A percentile compares a stretch with the other conserved stretches of the same genome.
Conservation (phyloP, 1,284 basidiomycete species). For the Cystobasidium sp. region DNA sequence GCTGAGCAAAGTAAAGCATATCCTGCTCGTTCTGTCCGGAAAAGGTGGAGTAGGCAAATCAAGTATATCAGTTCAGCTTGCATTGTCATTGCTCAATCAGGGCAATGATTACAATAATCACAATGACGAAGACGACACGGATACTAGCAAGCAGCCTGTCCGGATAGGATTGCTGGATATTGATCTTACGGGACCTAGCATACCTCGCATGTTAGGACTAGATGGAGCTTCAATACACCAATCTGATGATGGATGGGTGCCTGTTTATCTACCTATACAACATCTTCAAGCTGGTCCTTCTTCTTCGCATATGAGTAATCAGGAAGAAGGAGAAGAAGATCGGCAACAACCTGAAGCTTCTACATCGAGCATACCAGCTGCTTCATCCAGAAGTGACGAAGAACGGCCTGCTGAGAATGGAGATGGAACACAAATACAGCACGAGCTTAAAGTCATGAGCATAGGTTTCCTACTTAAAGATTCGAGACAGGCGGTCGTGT, state of each 20-base stretch:
- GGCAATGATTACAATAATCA: too few species aligned
- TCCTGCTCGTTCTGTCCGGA: conserved; percentile 91
- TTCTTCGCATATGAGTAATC: conserved; percentile 25
- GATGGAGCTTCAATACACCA: conserved; percentile 85
- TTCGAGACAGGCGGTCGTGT: conserved; percentile 89
- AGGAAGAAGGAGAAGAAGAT: conserved; percentile 28
- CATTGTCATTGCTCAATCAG: conserved; percentile 73
- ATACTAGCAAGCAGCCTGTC: conserved; percentile 50
- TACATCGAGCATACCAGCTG: conserved; percentile 52
- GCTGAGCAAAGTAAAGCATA: conserved; percentile 74
- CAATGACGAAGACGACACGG: background rate
- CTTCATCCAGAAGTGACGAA: background rate
- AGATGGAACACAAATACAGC: conserved; percentile 41
- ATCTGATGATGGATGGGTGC: conserved; percentile 95
- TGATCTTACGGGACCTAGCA: conserved; percentile 94
- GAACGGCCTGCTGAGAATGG: conserved; percentile 39
- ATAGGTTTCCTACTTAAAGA: conserved; percentile 88
- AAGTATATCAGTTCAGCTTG: conserved; percentile 89
- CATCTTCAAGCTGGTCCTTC: conserved; percentile 15
- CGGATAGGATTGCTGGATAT: conserved; percentile 91
- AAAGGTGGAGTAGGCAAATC: conserved; percentile 99
- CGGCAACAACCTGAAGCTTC: conserved; percentile 19
- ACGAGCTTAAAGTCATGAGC: conserved; percentile 88
- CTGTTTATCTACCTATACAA: conserved; percentile 68
- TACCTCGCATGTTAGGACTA: conserved; percentile 95